A percentile compares a stretch with the other conserved stretches of the same genome.
phyloP scores from a whole-genome alignment of 169 alveolate genomes.

The Eimeria nieschulzi region DNA sequence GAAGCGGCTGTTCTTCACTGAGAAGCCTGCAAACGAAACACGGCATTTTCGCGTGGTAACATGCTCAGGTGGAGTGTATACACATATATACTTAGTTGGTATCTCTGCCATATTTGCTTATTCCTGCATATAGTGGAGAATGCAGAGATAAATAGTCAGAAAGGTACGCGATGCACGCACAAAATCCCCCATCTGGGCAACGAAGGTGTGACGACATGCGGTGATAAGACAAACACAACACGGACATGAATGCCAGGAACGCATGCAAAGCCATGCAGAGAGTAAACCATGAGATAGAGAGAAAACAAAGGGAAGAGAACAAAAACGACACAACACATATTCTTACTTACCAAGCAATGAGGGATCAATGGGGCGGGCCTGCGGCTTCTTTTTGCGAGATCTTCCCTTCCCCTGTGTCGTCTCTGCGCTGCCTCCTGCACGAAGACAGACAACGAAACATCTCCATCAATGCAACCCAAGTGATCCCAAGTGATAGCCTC shows the following conservation, averaged over 20 bases:
- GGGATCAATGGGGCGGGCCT: conserved; percentile 49
- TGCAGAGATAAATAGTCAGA: neutral
- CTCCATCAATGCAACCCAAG: too few species aligned
- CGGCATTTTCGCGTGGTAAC: neutral
- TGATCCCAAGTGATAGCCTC: too few species aligned
- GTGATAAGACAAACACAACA: neutral
- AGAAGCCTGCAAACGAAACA: conserved; percentile 33
- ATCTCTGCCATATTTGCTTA: neutral
- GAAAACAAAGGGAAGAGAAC: neutral
- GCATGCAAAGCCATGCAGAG: neutral
- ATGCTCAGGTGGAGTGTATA: neutral
- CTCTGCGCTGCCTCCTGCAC: conserved; percentile 19
- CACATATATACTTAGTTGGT: too few species aligned
- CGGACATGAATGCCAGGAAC: neutral
- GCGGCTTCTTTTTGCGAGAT: conserved; percentile 45
- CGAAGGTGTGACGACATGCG: neutral
- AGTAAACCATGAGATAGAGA: neutral
- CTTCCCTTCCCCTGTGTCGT: conserved; percentile 48
- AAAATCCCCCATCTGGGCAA: neutral
- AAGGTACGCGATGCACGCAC: neutral
- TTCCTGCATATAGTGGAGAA: neutral
- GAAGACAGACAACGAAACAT: neutral
- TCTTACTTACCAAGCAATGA: conserved; percentile 19
- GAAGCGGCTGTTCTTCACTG: conserved; percentile 61
- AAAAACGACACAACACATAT: neutral